Evolutionary conservation across 2,329 filamentous ascomycete genomes (phyloP), one percentile per base, ranked within the genome.

Genomic region (Penicillium capsulatum): DNA sequence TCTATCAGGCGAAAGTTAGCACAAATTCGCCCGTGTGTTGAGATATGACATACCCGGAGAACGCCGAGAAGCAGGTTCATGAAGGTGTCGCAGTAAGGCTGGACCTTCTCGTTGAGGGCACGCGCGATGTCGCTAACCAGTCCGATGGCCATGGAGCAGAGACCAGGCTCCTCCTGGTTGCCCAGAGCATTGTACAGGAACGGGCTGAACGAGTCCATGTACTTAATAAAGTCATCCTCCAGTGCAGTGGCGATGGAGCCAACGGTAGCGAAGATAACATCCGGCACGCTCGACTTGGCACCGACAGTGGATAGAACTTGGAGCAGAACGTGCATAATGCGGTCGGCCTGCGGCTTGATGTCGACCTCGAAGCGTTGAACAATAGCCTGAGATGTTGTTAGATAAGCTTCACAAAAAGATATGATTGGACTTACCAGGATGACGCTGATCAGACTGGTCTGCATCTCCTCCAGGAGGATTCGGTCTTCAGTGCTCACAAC

Each of bases 11-110:
- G 9, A 5, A 5, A 9, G 19, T 22, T 9, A 22, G 19, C 19
- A 9, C 19, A 22, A 22, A 22, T 22, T 9, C 19, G 9, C 19
- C 19, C 5, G 19, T 22, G 9, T 22, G 19, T 5, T 9, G 9
- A 5, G 19, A 5, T 22, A 22, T 9, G 5, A 22, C 19, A 22
- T 22, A 22, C 19, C 19, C 86, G 81, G 29, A 98, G 73, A 68
- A 95, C 94, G 73, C 88, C 90, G 48, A 98, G 79, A 42, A 98
- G 75, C 63, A 92, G 86, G 75, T 98, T 98, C 92, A 98, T 98
- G 67, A 97, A 96, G 51, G 83, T 80, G 59, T 98, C 92, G 68
- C 92, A 98, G 74, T 84, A 97, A 41, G 91, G 92, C 69, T 94
- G 87, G 59, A 91, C 86, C 65, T 85, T 86, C 62, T 89, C 83